A percentile compares a stretch with the other conserved stretches of the same genome.
These are phyloP conservation scores for Plectosphaerella sp. DNA, from an alignment of 2,329 filamentous ascomycete species.

Conservation along the genomic window DNA sequence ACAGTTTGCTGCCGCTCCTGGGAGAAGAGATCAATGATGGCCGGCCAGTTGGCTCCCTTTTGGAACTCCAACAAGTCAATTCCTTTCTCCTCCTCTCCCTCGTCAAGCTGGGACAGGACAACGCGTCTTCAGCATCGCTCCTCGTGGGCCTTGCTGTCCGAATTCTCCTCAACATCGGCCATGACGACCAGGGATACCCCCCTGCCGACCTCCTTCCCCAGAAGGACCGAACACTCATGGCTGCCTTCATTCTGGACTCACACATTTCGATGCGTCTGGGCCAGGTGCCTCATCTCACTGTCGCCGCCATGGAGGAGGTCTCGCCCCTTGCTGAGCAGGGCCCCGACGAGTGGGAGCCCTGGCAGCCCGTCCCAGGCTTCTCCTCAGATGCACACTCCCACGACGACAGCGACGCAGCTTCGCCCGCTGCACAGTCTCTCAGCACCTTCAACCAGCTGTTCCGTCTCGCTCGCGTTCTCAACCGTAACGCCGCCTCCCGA, in stretches of 20 bases:
- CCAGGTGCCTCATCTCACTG: constrained; percentile 43
- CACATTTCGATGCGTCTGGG: constrained; percentile 47
- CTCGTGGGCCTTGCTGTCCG: constrained; percentile 59
- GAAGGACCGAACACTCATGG: constrained; percentile 28
- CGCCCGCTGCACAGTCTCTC: constrained; percentile 27
- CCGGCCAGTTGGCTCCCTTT: background rate
- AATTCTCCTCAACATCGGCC: background rate
- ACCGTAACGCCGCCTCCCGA: constrained; percentile 16
- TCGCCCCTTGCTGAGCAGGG: constrained; percentile 58
- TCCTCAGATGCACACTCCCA: constrained; percentile 12
- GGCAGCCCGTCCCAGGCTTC: constrained; percentile 48
- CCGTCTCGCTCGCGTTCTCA: constrained; percentile 29
- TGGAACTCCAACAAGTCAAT: constrained; percentile 38
- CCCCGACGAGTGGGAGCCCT: constrained; percentile 71
- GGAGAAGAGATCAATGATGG: constrained; percentile 22
- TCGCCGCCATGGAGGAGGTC: constrained; percentile 38
- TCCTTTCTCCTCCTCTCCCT: constrained; percentile 56
- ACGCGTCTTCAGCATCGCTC: constrained; percentile 57
- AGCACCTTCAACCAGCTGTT: constrained; percentile 38
- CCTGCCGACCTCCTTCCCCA: background rate
- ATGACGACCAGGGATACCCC: background rate
- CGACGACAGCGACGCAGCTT: constrained; percentile 5
- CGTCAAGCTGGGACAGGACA: constrained; percentile 55
- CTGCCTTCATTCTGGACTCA: constrained; percentile 60
- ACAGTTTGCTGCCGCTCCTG: constrained; percentile 41